These are phyloP conservation scores for Arabidopsis lyrata DNA, from an alignment of 441 rosid species.

Conservation along the genomic window DNA sequence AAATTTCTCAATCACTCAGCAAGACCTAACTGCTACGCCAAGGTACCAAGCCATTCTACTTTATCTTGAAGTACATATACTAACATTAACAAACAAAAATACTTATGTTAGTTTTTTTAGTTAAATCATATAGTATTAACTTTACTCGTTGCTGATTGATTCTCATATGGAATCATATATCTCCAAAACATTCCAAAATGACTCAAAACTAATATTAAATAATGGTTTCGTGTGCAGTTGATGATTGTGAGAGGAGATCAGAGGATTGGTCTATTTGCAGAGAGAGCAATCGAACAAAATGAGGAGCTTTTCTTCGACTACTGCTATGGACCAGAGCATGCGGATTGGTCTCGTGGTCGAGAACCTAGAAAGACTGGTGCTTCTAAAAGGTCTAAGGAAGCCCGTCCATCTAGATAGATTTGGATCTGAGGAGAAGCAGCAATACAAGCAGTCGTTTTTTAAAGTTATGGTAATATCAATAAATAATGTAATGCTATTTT, in stretches of 20 bases:
- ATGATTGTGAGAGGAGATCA: constrained; percentile 93
- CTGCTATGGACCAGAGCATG: constrained; percentile 62
- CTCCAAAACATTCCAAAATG: background rate
- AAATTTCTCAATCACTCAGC: constrained; percentile 90
- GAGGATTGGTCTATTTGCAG: constrained; percentile 83
- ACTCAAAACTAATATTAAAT: too few relatives aligned
- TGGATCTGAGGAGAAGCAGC: background rate
- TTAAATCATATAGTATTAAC: background rate
- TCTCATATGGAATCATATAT: background rate
- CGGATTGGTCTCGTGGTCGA: constrained; percentile 5
- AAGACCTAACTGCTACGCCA: constrained; percentile 88
- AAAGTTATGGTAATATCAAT: background rate
- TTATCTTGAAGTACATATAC: background rate
- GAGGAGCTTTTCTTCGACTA: constrained; percentile 92
- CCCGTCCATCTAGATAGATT: background rate
- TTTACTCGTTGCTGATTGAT: background rate
- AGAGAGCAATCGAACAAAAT: constrained; percentile 72
- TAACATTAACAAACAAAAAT: background rate
- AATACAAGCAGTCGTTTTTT: background rate
- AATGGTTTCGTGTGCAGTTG: constrained; percentile 53
- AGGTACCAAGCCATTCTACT: constrained; percentile 51
- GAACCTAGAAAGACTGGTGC: background rate
- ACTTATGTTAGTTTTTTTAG: background rate
- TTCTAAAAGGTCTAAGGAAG: background rate
- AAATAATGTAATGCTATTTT: background rate